Percentiles rank a stretch among this genome's conserved stretches.
phyloP scores from a whole-genome alignment of 805 yeast genomes.

The Suhomyces kilbournensis region DNA sequence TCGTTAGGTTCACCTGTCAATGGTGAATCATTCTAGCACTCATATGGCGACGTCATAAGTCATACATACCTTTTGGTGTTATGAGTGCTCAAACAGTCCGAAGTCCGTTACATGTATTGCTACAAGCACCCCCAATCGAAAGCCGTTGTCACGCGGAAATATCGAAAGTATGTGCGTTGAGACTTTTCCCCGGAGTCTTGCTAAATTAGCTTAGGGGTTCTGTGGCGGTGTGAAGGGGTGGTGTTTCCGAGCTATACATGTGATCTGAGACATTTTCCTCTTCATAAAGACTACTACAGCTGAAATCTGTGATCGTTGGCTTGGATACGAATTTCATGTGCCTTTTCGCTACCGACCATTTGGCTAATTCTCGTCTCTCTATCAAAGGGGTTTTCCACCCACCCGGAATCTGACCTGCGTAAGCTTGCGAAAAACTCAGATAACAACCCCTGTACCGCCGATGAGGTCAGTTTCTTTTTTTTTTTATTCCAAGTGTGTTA shows the following conservation, averaged over 20 bases:
- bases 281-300: not conserved
- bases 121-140: not conserved
- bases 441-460: not conserved
- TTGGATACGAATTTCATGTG: not conserved
- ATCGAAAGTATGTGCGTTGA: not conserved
- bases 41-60: not conserved
- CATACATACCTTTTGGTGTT: not conserved
- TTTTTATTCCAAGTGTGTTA: not conserved
- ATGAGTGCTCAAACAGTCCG: not conserved
- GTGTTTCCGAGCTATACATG: not conserved
- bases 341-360: not conserved
- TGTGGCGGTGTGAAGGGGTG: not conserved
- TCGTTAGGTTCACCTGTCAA: not conserved
- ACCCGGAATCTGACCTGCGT: not conserved
- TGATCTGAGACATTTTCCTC: not conserved
- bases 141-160: not conserved
- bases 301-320: not conserved
- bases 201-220: not conserved
- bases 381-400: not conserved
- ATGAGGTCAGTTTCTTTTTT: not conserved
- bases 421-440: not conserved
- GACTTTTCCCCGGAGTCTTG: not conserved
- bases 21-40: too few species aligned
- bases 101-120: not conserved
- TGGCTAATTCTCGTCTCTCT: too few species aligned